Conservation (phyloP, 768 basidiomycete genomes). For the Leccinum pellstonianum region DNA sequence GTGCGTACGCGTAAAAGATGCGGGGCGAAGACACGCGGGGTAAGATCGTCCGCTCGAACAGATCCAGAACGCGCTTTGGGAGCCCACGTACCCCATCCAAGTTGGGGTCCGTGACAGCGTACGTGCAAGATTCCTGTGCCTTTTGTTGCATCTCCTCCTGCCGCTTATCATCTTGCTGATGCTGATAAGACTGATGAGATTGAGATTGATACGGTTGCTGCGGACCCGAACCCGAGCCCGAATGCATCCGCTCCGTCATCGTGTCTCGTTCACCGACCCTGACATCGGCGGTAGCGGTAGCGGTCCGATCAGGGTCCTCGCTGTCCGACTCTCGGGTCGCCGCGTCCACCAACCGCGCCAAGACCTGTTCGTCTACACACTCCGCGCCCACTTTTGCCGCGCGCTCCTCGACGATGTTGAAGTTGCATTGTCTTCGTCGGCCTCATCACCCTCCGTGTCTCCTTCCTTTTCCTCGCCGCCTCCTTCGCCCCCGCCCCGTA, state of each 20-base stretch:
- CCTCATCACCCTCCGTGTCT: no score
- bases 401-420: constrained; percentile 58
- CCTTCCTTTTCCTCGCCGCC: no score
- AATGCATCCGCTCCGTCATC: background rate
- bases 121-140: background rate
- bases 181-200: background rate
- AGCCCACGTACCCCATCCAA: constrained; percentile 67
- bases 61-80: constrained; percentile 58
- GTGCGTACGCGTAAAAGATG: constrained; percentile 81
- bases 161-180: background rate
- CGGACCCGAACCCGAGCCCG: background rate
- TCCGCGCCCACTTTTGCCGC: constrained; percentile 44
- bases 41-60: constrained; percentile 78
- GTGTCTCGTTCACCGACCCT: constrained; percentile 19
- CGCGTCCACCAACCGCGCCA: constrained; percentile 86
- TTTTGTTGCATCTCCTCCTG: background rate
- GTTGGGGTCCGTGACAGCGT: constrained; percentile 37
- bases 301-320: constrained; percentile 29
- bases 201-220: background rate
- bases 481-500: no score
- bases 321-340: constrained; percentile 56
- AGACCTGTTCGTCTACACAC: constrained; percentile 80
- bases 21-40: constrained; percentile 77
- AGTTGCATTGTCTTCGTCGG: no score
- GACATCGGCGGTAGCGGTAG: background rate